Percentiles rank a stretch among this genome's conserved stretches.
phyloP scores from a whole-genome alignment of 1,139 yeast genomes.

The Pneumocystis carinii region DNA sequence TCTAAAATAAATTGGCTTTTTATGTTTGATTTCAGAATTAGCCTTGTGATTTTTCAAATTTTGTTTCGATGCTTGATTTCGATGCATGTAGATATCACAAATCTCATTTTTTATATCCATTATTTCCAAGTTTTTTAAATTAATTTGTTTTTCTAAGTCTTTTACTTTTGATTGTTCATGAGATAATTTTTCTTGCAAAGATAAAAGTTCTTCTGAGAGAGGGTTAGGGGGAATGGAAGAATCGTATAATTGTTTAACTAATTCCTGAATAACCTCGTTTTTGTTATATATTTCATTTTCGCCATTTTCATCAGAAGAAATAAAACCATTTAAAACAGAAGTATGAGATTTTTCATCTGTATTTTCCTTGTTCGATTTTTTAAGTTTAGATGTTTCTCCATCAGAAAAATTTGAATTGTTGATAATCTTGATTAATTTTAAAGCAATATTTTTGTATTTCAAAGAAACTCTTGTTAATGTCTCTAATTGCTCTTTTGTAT shows the following conservation, averaged over 20 bases:
- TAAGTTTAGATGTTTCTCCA: not conserved
- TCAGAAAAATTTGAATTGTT: not conserved
- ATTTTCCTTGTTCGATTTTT: not conserved
- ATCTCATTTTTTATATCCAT: not conserved
- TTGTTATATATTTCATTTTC: not conserved
- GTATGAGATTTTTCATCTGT: not conserved
- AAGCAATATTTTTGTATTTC: not conserved
- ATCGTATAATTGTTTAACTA: not conserved
- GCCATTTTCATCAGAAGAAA: not conserved
- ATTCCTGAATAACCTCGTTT: not conserved
- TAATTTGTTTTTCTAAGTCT: not conserved
- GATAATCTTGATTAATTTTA: not conserved
- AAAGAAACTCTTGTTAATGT: conserved; percentile 2
- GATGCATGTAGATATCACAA: not conserved
- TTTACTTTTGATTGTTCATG: not conserved
- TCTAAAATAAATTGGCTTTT: not conserved
- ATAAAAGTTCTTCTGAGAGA: not conserved
- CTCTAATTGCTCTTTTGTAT: conserved; percentile 8
- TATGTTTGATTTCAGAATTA: not conserved
- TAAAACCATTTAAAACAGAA: not conserved
- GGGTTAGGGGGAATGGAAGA: not conserved
- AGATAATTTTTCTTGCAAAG: not conserved
- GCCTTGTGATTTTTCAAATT: not conserved
- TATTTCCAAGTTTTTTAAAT: not conserved
- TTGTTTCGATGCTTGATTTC: not conserved